Conservation (phyloP, 192 early-diverging fungal species). For the Fimicolochytrium jonesii region DNA sequence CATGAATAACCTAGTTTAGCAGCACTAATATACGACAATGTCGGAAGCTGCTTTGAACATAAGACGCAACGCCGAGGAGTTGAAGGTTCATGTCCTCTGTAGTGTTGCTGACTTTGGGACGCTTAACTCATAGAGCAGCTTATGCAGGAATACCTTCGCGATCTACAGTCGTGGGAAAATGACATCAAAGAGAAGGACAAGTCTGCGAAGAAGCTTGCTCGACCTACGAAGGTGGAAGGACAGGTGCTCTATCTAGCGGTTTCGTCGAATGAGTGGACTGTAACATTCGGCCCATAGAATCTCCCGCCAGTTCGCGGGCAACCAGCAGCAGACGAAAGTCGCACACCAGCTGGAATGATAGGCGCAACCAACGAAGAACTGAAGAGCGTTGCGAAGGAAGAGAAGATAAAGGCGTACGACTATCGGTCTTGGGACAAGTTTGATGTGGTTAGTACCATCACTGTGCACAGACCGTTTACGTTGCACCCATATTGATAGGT, state of each 20-base stretch:
- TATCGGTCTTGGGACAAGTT: conserved; percentile 46
- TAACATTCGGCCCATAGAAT: neutral
- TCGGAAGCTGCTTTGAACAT: conserved; percentile 35
- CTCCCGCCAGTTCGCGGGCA: neutral
- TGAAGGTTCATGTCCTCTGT: conserved; percentile 13
- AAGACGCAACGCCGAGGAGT: conserved; percentile 43
- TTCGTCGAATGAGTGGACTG: neutral
- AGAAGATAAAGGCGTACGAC: conserved; percentile 22
- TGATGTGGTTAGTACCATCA: conserved; percentile 27
- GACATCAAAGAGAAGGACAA: conserved; percentile 38
- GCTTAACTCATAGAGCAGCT: neutral
- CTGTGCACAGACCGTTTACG: neutral
- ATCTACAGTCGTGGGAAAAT: conserved; percentile 44
- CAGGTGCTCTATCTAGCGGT: neutral
- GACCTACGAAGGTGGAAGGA: neutral
- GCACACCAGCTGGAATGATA: conserved; percentile 7
- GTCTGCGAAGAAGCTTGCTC: neutral
- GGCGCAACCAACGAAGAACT: neutral
- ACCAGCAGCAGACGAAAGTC: neutral
- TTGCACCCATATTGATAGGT: neutral
- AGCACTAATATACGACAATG: no score
- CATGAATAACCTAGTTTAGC: no score
- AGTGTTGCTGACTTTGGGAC: neutral
- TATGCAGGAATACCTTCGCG: conserved; percentile 24
- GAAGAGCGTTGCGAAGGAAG: neutral